These are phyloP conservation scores for Carex pumila DNA, from an alignment of 176 grass and related monocot species.

Conservation along the genomic window DNA sequence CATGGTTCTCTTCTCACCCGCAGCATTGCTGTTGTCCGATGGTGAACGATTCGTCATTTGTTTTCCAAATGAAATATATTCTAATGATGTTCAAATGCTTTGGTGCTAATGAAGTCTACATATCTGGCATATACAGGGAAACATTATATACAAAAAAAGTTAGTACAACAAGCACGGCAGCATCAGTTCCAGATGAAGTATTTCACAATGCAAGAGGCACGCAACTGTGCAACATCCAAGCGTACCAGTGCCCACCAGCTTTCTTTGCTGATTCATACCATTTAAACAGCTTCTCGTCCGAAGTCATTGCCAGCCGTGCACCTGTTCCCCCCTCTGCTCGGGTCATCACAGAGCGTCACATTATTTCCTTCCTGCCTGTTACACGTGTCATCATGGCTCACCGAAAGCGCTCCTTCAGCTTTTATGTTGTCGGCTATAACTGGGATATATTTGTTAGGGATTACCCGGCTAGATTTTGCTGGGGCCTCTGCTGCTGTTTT, in stretches of 20 bases:
- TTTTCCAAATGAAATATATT: constrained; percentile 11
- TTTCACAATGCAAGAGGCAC: constrained; percentile 65
- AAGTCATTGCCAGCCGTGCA: constrained; percentile 53
- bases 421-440: constrained; percentile 60
- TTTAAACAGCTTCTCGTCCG: constrained; percentile 80
- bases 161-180: constrained; percentile 52
- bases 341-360: constrained; percentile 70
- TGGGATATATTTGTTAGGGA: constrained; percentile 71
- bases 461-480: constrained; percentile 72
- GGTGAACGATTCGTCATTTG: constrained; percentile 36
- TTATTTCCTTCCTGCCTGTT: constrained; percentile 71
- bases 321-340: constrained; percentile 49
- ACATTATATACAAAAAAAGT: constrained; percentile 58
- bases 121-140: constrained; percentile 47
- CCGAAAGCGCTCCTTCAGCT: constrained; percentile 51
- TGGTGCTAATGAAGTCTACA: neutral
- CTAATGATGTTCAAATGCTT: neutral
- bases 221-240: constrained; percentile 75
- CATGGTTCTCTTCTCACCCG: constrained; percentile 58
- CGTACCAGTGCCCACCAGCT: constrained; percentile 81
- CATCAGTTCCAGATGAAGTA: constrained; percentile 75
- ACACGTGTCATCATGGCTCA: constrained; percentile 65
- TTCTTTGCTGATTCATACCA: constrained; percentile 80
- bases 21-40: constrained; percentile 62
- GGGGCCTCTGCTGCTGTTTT: constrained; percentile 86